A percentile compares a stretch with the other conserved stretches of the same genome.
Evolutionary conservation across 306 rosid genomes (phyloP).

Genomic region (Acacia acuminata): DNA sequence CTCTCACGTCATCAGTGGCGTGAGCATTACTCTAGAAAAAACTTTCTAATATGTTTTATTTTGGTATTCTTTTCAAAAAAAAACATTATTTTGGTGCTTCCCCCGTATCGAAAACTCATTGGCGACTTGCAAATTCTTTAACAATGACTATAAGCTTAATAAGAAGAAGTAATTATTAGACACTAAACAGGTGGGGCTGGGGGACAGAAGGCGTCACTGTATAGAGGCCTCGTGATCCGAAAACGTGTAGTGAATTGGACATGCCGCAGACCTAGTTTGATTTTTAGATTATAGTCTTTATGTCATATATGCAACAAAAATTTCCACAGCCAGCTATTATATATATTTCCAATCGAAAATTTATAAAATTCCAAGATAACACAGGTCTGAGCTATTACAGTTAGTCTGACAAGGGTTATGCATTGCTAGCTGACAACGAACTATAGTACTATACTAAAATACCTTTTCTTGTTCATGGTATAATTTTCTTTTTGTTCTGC

Average conservation of each 20-base stretch:
- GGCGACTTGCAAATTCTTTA: not conserved
- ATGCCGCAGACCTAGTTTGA: constrained; percentile 35
- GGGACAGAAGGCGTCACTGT: not conserved
- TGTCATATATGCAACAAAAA: constrained; percentile 33
- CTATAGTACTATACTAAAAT: too few relatives aligned
- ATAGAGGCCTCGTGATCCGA: constrained; percentile 44
- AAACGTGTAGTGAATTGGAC: constrained; percentile 34
- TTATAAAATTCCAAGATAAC: not conserved
- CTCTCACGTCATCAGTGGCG: too few relatives aligned
- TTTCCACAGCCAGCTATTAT: not conserved
- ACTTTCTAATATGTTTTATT: too few relatives aligned
- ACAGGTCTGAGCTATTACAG: not conserved
- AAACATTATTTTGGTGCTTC: too few relatives aligned
- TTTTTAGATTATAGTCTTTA: constrained; percentile 24
- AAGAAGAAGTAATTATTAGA: too few relatives aligned
- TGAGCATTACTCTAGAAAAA: too few relatives aligned
- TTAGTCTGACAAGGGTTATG: not conserved
- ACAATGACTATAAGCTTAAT: not conserved
- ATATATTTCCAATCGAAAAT: not conserved
- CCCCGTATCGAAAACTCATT: constrained; percentile 9
- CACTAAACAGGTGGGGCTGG: too few relatives aligned
- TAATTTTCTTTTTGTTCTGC: not conserved
- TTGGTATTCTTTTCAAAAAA: too few relatives aligned
- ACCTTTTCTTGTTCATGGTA: not conserved
- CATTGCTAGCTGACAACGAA: not conserved